Conservation (phyloP, 441 rosid genomes). For the Bocquillonia castaneifolia region DNA sequence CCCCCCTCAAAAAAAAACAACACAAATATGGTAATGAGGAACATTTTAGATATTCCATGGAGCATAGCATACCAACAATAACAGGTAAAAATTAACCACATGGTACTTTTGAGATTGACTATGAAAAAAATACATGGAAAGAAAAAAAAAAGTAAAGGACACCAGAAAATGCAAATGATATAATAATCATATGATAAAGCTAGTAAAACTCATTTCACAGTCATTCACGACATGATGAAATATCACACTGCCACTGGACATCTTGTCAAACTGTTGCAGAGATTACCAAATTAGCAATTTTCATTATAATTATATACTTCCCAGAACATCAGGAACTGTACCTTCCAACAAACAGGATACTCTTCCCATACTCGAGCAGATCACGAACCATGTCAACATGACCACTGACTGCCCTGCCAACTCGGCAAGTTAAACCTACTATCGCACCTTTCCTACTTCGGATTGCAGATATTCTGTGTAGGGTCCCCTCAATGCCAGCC, state of each 20-base stretch:
- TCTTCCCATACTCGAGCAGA: slow-evolving; percentile 54
- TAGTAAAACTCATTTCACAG: background rate
- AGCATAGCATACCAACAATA: background rate
- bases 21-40: background rate
- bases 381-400: slow-evolving; percentile 60
- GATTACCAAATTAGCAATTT: background rate
- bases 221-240: background rate
- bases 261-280: background rate
- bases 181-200: background rate
- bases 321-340: slow-evolving; percentile 19
- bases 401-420: slow-evolving; percentile 65
- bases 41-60: background rate
- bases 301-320: background rate
- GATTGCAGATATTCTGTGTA: slow-evolving; percentile 66
- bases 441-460: slow-evolving; percentile 50
- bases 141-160: background rate
- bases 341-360: slow-evolving; percentile 71
- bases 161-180: background rate
- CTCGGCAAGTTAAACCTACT: slow-evolving; percentile 62
- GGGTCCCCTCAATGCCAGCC: slow-evolving; percentile 63
- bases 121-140: background rate
- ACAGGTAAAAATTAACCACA: background rate
- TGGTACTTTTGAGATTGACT: background rate
- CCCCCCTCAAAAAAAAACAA: background rate
- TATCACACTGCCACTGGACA: background rate